These are phyloP conservation scores for Globisporangium orthogonon DNA, from an alignment of 352 stramenopile species.

Conservation along the genomic window DNA sequence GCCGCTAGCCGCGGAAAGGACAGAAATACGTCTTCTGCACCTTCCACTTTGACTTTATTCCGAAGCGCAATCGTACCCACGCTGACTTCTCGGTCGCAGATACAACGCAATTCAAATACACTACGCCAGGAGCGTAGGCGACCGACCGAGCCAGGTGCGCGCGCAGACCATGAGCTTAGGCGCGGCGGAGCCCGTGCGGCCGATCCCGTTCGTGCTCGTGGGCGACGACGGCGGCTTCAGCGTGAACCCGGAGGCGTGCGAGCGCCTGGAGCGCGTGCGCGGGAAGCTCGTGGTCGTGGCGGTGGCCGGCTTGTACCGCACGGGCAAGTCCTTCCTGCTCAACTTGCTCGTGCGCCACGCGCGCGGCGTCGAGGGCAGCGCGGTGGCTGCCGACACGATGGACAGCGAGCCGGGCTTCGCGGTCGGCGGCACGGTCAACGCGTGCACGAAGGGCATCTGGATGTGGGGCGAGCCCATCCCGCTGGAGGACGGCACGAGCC, in stretches of 20 bases:
- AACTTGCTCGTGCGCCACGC: conserved; percentile 76
- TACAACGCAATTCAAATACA: too few relatives aligned
- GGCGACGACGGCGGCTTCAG: conserved; percentile 72
- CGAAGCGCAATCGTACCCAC: too few relatives aligned
- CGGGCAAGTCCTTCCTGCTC: conserved; percentile 88
- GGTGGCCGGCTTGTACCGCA: conserved; percentile 85
- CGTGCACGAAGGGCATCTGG: conserved; percentile 91
- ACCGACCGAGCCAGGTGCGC: too few relatives aligned
- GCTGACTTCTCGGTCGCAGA: too few relatives aligned
- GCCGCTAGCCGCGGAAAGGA: too few relatives aligned
- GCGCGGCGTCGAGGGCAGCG: conserved; percentile 24
- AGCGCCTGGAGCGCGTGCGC: conserved; percentile 62
- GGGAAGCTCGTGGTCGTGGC: conserved; percentile 81
- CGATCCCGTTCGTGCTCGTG: conserved; percentile 78
- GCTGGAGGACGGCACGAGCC: conserved; percentile 58
- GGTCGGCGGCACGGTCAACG: conserved; percentile 82
- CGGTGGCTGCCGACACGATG: conserved; percentile 11
- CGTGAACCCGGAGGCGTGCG: conserved; percentile 68
- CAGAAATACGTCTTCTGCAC: too few relatives aligned
- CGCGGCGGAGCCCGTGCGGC: conserved; percentile 28
- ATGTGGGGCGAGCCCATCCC: conserved; percentile 83
- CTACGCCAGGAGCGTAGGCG: too few relatives aligned
- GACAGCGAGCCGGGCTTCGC: conserved; percentile 43
- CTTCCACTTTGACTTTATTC: too few relatives aligned
- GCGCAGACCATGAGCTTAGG: conserved; percentile 18